Conservation (phyloP, 208 protist species). For the Naegleria gruberi region DNA sequence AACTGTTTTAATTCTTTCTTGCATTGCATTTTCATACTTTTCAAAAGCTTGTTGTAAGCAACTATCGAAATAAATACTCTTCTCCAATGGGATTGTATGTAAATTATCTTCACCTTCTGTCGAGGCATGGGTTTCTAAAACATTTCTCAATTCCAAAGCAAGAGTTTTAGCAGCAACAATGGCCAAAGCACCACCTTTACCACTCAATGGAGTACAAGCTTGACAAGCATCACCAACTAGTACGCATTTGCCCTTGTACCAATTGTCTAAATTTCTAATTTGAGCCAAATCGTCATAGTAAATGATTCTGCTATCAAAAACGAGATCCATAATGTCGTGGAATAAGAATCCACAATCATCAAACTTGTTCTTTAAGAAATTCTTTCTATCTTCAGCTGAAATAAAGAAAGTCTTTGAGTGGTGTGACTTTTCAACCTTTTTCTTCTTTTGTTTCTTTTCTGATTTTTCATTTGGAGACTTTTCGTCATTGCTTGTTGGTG, state of each 20-base stretch:
- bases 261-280: not conserved
- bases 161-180: not conserved
- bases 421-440: not conserved
- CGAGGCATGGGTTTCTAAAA: not conserved
- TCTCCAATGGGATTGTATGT: not conserved
- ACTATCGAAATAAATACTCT: not conserved
- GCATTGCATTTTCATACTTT: not conserved
- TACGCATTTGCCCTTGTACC: not conserved
- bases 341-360: not conserved
- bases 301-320: not conserved
- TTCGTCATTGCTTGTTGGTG: too few relatives aligned
- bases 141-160: not conserved
- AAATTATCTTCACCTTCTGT: not conserved
- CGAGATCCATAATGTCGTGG: not conserved
- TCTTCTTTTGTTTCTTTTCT: too few relatives aligned
- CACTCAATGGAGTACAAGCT: not conserved
- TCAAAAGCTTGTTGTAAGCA: not conserved
- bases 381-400: not conserved
- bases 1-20: not conserved
- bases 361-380: not conserved
- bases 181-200: not conserved
- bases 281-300: not conserved
- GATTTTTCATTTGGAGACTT: too few relatives aligned
- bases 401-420: not conserved
- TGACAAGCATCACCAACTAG: not conserved